Base-by-base conservation (phyloP, 2,329 filamentous ascomycete genomes). In the Colletotrichum australisinense region DNA sequence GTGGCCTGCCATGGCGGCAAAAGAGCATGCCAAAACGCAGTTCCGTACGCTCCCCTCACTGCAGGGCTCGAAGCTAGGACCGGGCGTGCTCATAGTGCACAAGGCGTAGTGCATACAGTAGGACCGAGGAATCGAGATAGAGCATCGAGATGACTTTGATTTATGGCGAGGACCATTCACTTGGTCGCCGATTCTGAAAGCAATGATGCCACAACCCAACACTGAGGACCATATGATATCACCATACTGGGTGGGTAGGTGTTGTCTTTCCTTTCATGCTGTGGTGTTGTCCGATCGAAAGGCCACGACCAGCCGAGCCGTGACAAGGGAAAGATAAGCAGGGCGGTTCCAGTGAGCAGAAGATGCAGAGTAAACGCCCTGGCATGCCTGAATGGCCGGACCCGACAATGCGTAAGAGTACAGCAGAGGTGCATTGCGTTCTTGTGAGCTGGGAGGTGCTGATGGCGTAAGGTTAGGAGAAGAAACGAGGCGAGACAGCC, bases 131-230 rank as follows among this genome's bases (percentile, higher is more conserved):
- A 42, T 42, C 38, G 49, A 32, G 16, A 22, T 42, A 69, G 59
- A 59, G 19, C 46, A 59, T 55, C 52, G 58, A 69, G 58, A 69
- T 72, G 35, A 42, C 19, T 35, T 55, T 19, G 59, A 24, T 22
- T 46, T 26, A 26, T 60, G n/a, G 69, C 26, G 32, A 32, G 28
- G 38, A 55, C 6, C 56, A 32, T 46, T 16, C 24, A 49, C 42
- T 19, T 49, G 16, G 46, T 60, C 9, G 19, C 11, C 24, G 30
- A 69, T 58, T 24, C 46, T 53, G 14, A 62, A 30, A 24, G 28
- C 66, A 57, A 65, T 56, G 53, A 64, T 70, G 46, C 53, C 67
- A 65, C 69, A 56, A n/a, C 46, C 59, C 70, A 42, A 60, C n/a
- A 28, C 26, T 69, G 55, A 24, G 26, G 8, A 12, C 42, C 46